Conservation (phyloP, 208 protist species). For the Novymonas esmeraldas region DNA sequence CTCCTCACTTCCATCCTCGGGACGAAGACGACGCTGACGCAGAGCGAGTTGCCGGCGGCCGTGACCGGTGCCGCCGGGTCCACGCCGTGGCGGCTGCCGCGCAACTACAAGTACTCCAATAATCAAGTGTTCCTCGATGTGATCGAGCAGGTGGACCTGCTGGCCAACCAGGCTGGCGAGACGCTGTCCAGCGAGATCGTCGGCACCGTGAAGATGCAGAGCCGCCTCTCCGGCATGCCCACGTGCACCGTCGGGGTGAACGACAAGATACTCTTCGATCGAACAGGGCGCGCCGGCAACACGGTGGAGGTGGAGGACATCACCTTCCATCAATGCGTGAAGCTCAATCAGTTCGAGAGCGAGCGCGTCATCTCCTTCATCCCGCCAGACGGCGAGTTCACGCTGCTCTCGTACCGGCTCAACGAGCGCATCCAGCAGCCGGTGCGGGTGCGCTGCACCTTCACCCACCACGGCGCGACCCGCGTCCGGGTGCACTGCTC, state of each 20-base stretch:
- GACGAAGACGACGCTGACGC: conserved; percentile 36
- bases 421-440: conserved; percentile 95
- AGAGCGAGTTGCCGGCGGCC: conserved; percentile 56
- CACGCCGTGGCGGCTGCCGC: conserved; percentile 94
- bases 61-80: conserved; percentile 95
- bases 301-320: conserved; percentile 95
- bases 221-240: conserved; percentile 98
- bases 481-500: conserved; percentile 96
- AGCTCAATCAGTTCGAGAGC: conserved; percentile 96
- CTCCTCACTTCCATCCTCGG: conserved; percentile 48
- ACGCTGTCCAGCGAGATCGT: conserved; percentile 96
- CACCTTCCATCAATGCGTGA: conserved; percentile 99
- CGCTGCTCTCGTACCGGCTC: conserved; percentile 98
- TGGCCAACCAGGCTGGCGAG: conserved; percentile 93
- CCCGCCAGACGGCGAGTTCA: conserved; percentile 98
- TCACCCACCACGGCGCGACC: conserved; percentile 91
- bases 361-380: conserved; percentile 95
- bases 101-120: conserved; percentile 96
- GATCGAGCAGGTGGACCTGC: conserved; percentile 96
- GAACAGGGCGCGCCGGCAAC: conserved; percentile 43
- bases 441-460: conserved; percentile 91
- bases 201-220: conserved; percentile 95
- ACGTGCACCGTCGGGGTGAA: conserved; percentile 98
- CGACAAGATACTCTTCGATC: conserved; percentile 94
- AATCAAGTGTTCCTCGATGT: conserved; percentile 99